phyloP scores from a whole-genome alignment of 2,329 filamentous ascomycete species.

The Fusarium udum region DNA sequence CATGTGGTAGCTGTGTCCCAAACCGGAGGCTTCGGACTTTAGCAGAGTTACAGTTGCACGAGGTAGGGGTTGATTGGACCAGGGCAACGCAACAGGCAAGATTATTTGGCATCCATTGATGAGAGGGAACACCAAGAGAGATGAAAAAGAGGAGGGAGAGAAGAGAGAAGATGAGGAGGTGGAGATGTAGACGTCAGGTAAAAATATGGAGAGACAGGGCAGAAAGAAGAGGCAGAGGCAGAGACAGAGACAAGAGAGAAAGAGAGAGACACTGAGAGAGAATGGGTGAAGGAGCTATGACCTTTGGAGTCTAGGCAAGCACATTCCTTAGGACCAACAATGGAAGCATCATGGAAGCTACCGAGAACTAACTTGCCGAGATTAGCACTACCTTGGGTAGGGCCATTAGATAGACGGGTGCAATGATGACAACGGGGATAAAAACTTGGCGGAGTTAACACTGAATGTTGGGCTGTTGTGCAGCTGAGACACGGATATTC shows the following conservation, averaged over 20 bases:
- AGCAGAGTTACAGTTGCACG: conserved; percentile 14
- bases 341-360: conserved; percentile 25
- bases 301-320: conserved; percentile 7
- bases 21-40: conserved; percentile 18
- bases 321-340: conserved; percentile 11
- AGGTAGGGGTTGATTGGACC: conserved; percentile 17
- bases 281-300: conserved; percentile 15
- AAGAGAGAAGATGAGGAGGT: neutral
- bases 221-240: neutral
- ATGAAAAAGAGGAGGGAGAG: neutral
- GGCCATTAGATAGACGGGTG: neutral
- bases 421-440: neutral
- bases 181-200: neutral
- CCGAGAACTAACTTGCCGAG: conserved; percentile 22
- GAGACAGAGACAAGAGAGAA: neutral
- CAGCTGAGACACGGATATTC: neutral
- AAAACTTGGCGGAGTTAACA: neutral
- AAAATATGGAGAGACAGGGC: conserved; percentile 3
- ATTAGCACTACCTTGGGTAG: conserved; percentile 10
- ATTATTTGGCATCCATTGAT: conserved; percentile 6
- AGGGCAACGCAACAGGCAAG: neutral
- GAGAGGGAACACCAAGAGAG: neutral
- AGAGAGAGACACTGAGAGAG: neutral
- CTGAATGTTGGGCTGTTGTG: neutral
- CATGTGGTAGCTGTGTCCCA: conserved; percentile 33